Evolutionary conservation across 257 asterid species (phyloP).

Genomic region (Nicotiana sylvestris): DNA sequence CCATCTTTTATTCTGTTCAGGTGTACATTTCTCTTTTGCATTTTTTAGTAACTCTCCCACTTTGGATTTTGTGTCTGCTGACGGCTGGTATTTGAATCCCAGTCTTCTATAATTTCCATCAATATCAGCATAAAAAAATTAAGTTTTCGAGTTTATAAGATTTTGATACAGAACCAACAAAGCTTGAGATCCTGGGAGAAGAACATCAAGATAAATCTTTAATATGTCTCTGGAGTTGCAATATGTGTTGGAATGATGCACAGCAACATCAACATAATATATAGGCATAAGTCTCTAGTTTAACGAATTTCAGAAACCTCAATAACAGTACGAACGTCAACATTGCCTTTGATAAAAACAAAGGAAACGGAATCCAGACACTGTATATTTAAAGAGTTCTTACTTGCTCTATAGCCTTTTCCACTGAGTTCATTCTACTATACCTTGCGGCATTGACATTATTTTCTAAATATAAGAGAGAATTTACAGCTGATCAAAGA

Average conservation of each 20-base stretch:
- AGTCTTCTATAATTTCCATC: no score
- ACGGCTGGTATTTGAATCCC: no score
- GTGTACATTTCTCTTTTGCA: not conserved
- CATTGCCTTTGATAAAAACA: not conserved
- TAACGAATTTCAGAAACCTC: not conserved
- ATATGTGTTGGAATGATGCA: not conserved
- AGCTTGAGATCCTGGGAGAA: not conserved
- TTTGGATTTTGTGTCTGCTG: no score
- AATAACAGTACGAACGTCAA: not conserved
- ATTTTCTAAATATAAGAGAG: conserved; percentile 11
- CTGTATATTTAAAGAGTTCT: not conserved
- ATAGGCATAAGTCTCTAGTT: no score
- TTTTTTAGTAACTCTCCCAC: not conserved
- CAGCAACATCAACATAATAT: not conserved
- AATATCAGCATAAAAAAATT: not conserved
- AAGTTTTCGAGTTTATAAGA: not conserved
- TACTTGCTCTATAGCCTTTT: not conserved
- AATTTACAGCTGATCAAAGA: conserved; percentile 9
- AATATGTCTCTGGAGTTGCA: not conserved
- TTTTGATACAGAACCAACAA: not conserved
- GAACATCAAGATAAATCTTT: not conserved
- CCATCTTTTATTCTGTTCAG: not conserved
- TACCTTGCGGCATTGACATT: conserved; percentile 1
- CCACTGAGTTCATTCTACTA: not conserved
- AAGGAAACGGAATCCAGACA: not conserved